Evolutionary conservation across 176 grass and related monocot genomes (phyloP).

Genomic region (Chloris gayana): DNA sequence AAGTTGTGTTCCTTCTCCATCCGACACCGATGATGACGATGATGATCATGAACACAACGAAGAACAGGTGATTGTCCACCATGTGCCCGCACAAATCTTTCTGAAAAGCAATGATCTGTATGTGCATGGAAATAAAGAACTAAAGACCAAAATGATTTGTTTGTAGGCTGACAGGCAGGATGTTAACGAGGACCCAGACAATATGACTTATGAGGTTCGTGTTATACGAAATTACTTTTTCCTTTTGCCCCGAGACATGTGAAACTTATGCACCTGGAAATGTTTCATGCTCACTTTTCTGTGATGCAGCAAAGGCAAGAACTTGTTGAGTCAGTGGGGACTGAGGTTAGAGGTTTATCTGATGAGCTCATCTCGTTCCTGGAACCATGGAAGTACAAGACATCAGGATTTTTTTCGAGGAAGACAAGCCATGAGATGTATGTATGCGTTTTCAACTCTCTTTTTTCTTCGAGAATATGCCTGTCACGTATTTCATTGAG

Average conservation of each 20-base stretch:
- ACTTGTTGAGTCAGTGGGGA: constrained; percentile 69
- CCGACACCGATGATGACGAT: constrained; percentile 40
- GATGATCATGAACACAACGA: constrained; percentile 26
- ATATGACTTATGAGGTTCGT: constrained; percentile 93
- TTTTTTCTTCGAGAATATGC: too few species aligned
- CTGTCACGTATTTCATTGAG: too few species aligned
- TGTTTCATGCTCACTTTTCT: neutral
- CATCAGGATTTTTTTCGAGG: constrained; percentile 66
- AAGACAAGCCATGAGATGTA: constrained; percentile 65
- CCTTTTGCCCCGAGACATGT: constrained; percentile 14
- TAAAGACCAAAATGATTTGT: constrained; percentile 23
- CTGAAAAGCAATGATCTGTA: neutral
- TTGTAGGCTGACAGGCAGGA: constrained; percentile 55
- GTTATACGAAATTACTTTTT: neutral
- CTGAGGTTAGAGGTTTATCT: constrained; percentile 69
- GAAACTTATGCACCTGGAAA: constrained; percentile 31
- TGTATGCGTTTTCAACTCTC: neutral
- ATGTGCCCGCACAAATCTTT: constrained; percentile 3
- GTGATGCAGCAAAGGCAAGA: constrained; percentile 60
- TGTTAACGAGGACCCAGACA: constrained; percentile 63
- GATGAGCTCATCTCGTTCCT: constrained; percentile 72
- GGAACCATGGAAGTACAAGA: constrained; percentile 56
- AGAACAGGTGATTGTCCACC: constrained; percentile 51
- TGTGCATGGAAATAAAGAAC: constrained; percentile 20
- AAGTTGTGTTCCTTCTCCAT: constrained; percentile 57